Percentiles rank a stretch among this genome's conserved stretches.
phyloP scores from a whole-genome alignment of 2,329 filamentous ascomycete genomes.

The Sporothrix humicola region DNA sequence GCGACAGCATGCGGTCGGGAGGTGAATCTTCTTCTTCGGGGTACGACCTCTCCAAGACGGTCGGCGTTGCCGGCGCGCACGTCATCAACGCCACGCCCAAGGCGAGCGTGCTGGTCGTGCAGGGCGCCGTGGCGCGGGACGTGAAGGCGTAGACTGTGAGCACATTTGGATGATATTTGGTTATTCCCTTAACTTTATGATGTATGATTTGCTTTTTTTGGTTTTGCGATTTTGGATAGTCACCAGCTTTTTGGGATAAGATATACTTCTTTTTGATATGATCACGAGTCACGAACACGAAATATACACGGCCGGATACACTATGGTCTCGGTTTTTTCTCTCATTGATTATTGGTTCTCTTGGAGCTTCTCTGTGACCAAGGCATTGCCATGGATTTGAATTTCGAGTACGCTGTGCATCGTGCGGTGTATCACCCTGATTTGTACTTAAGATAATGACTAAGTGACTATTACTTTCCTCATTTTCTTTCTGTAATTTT shows the following conservation, averaged over 20 bases:
- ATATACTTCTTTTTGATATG: not conserved
- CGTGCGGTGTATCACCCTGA: too few relatives aligned
- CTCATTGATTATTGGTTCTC: not conserved
- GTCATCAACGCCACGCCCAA: slow-evolving; percentile 64
- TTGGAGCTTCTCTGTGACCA: too few relatives aligned
- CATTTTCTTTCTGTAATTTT: too few relatives aligned
- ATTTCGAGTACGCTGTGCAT: too few relatives aligned
- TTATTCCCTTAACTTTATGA: too few relatives aligned
- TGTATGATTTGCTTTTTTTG: not conserved
- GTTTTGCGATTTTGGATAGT: not conserved
- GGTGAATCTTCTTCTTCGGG: slow-evolving; percentile 37
- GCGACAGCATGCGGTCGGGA: slow-evolving; percentile 34
- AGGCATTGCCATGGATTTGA: too few relatives aligned
- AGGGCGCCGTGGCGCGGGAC: slow-evolving; percentile 53
- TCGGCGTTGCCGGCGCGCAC: slow-evolving; percentile 66
- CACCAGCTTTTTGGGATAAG: not conserved
- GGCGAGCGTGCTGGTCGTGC: slow-evolving; percentile 72
- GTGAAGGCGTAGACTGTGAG: slow-evolving; percentile 32
- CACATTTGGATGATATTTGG: too few relatives aligned
- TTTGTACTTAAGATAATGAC: too few relatives aligned
- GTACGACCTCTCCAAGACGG: slow-evolving; percentile 55
- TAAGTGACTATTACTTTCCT: too few relatives aligned
- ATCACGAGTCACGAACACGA: too few relatives aligned
- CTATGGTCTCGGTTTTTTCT: too few relatives aligned
- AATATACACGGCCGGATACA: too few relatives aligned